Base-by-base conservation (phyloP, 2,329 filamentous ascomycete genomes). In the Claviceps sp. region DNA sequence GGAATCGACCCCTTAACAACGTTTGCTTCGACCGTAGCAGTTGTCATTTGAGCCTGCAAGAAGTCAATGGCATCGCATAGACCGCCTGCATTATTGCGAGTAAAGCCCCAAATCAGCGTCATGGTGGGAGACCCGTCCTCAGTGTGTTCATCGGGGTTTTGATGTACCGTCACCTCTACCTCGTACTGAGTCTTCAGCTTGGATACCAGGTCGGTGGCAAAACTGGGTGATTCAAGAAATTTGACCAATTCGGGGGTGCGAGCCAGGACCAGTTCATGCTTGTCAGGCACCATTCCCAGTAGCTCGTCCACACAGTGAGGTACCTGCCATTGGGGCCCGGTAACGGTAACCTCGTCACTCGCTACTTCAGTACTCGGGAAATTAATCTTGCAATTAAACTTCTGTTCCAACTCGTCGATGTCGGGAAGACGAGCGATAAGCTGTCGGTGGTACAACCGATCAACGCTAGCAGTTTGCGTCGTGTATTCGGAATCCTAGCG, bases 331-430 rank as follows among this genome's bases (percentile, higher is more conserved):
- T 97, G 91, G 48, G 93, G 93, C 4, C 93, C 93, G 55, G 89
- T 95, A 53, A 98, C 89, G 17, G 86, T 94, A 50, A 98, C 89
- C 63, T 94, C 86, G 63, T 98, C 93, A 65, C 91, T 97, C 22
- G 93, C 93, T 69, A 94, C 86, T 67, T 98, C 93, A 9, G 93
- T 97, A 70, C 90, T 95, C 7, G 93, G 93, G 65, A 98, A 98
- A 59, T 89, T 87, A 63, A 98, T 94, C 74, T 97, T 97, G 82
- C 93, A 98, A 68, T 97, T 97, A 85, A 90, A 97, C 71, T 95
- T 96, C 76, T 95, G 94, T 73, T 98, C 93, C 49, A 98, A 77
- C 60, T 93, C 88, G 58, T 97, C 91, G 53, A 98, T 88, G 63
- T 96, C 88, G 45, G 80, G 75, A 57, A 97, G 83, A 54, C 90